Conservation (phyloP, 169 alveolate genomes). For the Theileria annulata region DNA sequence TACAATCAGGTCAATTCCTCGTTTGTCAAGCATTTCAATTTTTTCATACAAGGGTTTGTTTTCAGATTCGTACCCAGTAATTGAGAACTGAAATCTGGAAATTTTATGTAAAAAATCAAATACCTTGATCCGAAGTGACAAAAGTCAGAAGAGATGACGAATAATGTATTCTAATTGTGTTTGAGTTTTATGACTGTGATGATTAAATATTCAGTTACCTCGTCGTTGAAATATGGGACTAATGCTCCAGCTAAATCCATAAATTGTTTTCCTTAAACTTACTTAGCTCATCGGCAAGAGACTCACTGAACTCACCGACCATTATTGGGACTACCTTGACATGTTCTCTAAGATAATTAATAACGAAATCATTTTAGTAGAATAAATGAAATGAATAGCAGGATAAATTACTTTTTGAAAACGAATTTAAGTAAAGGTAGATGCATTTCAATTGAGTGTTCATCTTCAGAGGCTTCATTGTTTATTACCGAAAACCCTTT, state of each 20-base stretch:
- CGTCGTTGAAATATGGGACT: constrained; percentile 79
- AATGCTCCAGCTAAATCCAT: constrained; percentile 70
- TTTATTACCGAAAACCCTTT: constrained; percentile 66
- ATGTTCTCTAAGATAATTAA: constrained; percentile 5
- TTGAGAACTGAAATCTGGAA: constrained; percentile 53
- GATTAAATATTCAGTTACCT: constrained; percentile 9
- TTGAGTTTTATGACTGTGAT: too few species aligned
- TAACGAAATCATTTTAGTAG: background rate
- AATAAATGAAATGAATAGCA: background rate
- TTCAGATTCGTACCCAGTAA: constrained; percentile 42
- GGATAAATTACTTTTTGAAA: constrained; percentile 57
- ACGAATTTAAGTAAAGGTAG: constrained; percentile 80
- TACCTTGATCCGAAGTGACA: constrained; percentile 92
- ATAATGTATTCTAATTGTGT: constrained; percentile 60
- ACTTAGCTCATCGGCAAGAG: constrained; percentile 28
- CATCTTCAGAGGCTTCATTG: constrained; percentile 80
- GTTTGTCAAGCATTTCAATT: constrained; percentile 80
- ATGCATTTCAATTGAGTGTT: constrained; percentile 91
- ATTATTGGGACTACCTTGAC: constrained; percentile 83
- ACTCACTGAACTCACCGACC: constrained; percentile 74
- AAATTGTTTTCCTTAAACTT: background rate
- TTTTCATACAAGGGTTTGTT: constrained; percentile 67
- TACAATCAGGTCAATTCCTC: constrained; percentile 79
- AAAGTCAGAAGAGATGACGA: constrained; percentile 90
- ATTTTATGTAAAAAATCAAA: background rate